Evolutionary conservation across 306 rosid genomes (phyloP), one percentile per base, ranked within the genome.

Genomic region (Medicago ruthenica): DNA sequence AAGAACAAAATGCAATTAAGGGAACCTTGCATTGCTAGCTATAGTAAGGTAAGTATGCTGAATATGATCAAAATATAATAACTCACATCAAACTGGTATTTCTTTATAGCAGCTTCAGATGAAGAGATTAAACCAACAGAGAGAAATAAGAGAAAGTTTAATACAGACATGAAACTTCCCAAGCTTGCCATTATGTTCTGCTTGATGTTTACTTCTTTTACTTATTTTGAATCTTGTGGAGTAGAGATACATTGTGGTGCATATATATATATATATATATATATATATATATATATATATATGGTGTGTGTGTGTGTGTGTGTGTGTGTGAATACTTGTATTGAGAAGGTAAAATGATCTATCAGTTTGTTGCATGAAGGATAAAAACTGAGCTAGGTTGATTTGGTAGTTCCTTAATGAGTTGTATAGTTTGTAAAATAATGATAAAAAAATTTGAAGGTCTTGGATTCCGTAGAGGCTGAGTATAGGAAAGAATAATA

Each of bases 31-130:
- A 10, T 55, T 10, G 34, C 34, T 18, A 20, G 34, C 61, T 55
- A 27, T 27, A 55, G 7, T 55, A 55, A 18, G 14, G 20, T 55
- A 20, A 55, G 31, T 14, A 55, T 20, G 31, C 18, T 54, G 34
- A 20, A 61, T 60, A 40, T 37, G 47, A 76, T 78, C 45, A 59
- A 70, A 18, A 59, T 74, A 22, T 18, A 47, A 22, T 27, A 47
- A 85, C 91, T 84, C 83, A 91, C 97, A 80, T 91, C 95, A 88
- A 91, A 91, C 55, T 88, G 95, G 76, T 91, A 91, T 62, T 85
- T 87, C 84, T 83, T 89, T 53, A 86, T 76, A 40, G 90, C 90
- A 67, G 97, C 92, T 74, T 91, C 95, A 44, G 77, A 92, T 36
- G 89, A 76, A 76, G 85, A 71, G 77, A 76, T 34, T 7, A 81